Conservation (phyloP, 306 rosid genomes). For the Ormosia semicastrata region DNA sequence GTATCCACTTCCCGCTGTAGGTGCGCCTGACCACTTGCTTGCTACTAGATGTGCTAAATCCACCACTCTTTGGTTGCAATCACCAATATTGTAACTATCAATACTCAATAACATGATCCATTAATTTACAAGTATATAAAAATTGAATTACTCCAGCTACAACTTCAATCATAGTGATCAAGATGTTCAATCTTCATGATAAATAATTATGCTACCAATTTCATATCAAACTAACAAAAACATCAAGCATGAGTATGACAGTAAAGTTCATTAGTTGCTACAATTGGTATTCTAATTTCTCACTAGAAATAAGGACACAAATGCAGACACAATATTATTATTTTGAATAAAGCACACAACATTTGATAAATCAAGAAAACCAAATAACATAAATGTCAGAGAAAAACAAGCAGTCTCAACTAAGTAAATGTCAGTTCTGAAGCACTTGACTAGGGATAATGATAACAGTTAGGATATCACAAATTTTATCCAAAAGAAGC, state of each 20-base stretch:
- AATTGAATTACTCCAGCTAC: background rate
- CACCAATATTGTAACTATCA: slow-evolving; percentile 15
- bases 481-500: background rate
- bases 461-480: background rate
- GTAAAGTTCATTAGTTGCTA: background rate
- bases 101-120: background rate
- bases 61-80: slow-evolving; percentile 93
- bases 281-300: background rate
- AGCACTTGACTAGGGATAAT: background rate
- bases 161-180: background rate
- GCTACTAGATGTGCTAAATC: slow-evolving; percentile 96
- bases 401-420: background rate
- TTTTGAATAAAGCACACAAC: background rate
- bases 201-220: background rate
- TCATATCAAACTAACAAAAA: background rate
- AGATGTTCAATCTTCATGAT: background rate
- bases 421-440: background rate
- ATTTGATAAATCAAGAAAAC: background rate
- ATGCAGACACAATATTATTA: background rate
- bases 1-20: slow-evolving; percentile 57
- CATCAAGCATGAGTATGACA: background rate
- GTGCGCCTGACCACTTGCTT: slow-evolving; percentile 73
- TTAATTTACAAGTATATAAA: background rate
- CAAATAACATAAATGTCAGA: background rate
- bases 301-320: background rate